Evolutionary conservation across 2,329 filamentous ascomycete genomes (phyloP), one percentile per base, ranked within the genome.

Genomic region (Teratosphaeria zuluensis): DNA sequence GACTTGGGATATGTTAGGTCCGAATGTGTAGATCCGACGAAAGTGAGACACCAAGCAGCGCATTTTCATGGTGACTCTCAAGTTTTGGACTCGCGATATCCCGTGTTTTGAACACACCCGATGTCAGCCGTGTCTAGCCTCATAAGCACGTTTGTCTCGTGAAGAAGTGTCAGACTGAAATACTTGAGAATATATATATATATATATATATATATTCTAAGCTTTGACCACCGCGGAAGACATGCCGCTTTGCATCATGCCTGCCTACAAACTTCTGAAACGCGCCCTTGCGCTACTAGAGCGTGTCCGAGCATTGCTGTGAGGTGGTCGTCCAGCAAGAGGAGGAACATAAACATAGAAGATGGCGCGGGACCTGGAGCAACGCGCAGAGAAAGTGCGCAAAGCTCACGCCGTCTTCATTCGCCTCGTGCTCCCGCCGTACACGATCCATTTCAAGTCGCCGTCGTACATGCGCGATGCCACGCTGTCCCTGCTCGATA

Each of bases 401-500:
- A 63, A 69, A 56, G 70, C 75, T 54, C 74, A 76, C 63, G 73
- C 75, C 38, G 75, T 76, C 38, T 72, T 76, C 59, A 65, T 80
- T 51, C 73, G 76, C 58, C 73, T 80, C 21, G 75, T 75, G 19
- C 70, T 79, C 33, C 73, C 73, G 19, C 74, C 77, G n/a, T 79
- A 78, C 64, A 74, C 74, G 2, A 81, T 82, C 59, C 83, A 86
- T 68, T 86, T 85, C 74, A 80, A 81, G 67, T 80, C 78, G 56
- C 77, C 80, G 6, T 80, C 78, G 30, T 83, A 85, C 70, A 80
- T 86, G 66, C 80, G 82, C 62, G 80, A 83, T 59, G 78, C 79
- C 60, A 80, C 79, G 21, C 72, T 85, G 67, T 81, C 82, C 59
- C 78, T 83, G 73, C 74, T 86, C 56, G 79, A 82, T 58, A 69